These are phyloP conservation scores for Acanthamoeba castellanii DNA, from an alignment of 208 protist genomes.

Conservation along the genomic window DNA sequence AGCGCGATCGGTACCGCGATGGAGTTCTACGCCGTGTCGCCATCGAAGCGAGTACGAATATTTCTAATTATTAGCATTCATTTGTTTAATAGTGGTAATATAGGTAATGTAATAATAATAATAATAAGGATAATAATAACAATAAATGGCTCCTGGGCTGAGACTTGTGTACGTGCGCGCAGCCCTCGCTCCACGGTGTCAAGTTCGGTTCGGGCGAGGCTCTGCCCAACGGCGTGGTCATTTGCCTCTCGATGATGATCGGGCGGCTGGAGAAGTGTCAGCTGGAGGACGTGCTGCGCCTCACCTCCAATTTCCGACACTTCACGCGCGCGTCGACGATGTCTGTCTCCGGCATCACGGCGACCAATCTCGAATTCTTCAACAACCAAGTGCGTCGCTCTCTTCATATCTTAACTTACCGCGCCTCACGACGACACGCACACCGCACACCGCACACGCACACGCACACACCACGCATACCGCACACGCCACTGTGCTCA, in stretches of 20 bases:
- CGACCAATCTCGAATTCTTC: constrained; percentile 77
- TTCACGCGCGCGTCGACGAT: constrained; percentile 60
- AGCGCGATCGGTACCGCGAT: not conserved
- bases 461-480: too few species aligned
- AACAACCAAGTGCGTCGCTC: constrained; percentile 48
- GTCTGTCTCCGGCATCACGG: constrained; percentile 38
- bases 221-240: constrained; percentile 42
- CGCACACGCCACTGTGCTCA: not conserved
- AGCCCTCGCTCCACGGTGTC: not conserved
- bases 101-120: too few species aligned
- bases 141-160: too few species aligned
- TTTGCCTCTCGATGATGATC: constrained; percentile 44
- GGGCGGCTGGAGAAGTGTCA: constrained; percentile 57
- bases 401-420: not conserved
- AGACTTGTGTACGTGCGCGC: not conserved
- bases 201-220: not conserved
- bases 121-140: too few species aligned
- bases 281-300: constrained; percentile 59
- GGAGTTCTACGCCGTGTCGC: constrained; percentile 46
- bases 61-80: not conserved
- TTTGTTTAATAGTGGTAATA: not conserved
- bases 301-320: constrained; percentile 66
- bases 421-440: not conserved
- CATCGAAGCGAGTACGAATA: not conserved
- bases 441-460: too few species aligned